Percentiles rank a stretch among this genome's conserved stretches.
phyloP scores from a whole-genome alignment of 352 stramenopile genomes.

The Phytophthora syringae region DNA sequence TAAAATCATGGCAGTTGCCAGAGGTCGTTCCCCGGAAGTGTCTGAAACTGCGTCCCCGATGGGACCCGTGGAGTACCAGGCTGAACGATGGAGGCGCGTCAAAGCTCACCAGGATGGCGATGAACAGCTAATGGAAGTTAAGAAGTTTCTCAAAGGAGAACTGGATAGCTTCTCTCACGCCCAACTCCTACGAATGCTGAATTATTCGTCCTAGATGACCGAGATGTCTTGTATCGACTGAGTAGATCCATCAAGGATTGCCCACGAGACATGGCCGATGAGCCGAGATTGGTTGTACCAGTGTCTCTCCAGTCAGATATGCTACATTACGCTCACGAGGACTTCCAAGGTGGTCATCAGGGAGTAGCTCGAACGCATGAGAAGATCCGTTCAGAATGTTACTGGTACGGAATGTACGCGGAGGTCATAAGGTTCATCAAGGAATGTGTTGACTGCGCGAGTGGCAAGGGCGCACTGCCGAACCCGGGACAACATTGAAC shows the following conservation, averaged over 20 bases:
- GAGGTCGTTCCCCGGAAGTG: background rate
- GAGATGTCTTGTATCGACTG: no score
- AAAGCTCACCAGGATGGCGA: background rate
- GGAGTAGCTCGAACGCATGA: background rate
- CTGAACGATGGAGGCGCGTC: slow-evolving; percentile 5
- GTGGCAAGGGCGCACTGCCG: no score
- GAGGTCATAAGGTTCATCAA: background rate
- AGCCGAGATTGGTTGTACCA: background rate
- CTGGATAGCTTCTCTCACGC: background rate
- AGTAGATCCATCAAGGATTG: background rate
- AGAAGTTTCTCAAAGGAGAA: slow-evolving; percentile 2
- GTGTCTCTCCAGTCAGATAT: background rate
- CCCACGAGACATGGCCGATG: background rate
- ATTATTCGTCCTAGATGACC: no score
- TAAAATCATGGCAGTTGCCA: background rate
- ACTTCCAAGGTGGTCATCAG: background rate
- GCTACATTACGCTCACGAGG: no score
- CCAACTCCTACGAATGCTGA: background rate
- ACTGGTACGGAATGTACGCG: background rate
- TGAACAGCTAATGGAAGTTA: background rate
- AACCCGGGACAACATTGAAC: no score
- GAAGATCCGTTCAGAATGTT: background rate
- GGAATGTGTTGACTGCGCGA: no score
- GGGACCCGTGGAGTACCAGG: background rate
- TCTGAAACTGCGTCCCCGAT: background rate